Base-by-base conservation (phyloP, 768 basidiomycete species). In the Mycena leptocephala region DNA sequence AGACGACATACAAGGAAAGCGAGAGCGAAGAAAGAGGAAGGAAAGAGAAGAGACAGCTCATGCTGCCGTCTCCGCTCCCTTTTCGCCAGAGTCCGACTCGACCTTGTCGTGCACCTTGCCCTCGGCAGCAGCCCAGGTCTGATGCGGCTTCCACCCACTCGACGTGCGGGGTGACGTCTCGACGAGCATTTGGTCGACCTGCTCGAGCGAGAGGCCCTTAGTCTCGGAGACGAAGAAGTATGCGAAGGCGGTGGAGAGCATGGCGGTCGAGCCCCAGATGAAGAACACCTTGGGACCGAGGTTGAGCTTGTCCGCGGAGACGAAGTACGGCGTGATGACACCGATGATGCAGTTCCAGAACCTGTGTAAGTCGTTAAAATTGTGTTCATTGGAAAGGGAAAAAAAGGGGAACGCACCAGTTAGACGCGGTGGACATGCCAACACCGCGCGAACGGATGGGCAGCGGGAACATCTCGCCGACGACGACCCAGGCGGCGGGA, bases 131-230 rank as follows among this genome's bases (percentile, higher is more conserved):
- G 75, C 41, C 68, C 79, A 82, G 59, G 83, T 81, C 71, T 79
- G n/a, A 64, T 41, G 68, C 6, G 82, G 81, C 9, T 67, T 62
- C 82, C 82, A 83, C 5, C 64, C 76, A 58, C 56, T 37, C 5
- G 89, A 89, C 28, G 83, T 82, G 73, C 87, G 68, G 30, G 88
- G 89, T 10, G 87, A 87, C 64, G 89, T 87, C 84, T 91, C 87
- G 81, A 86, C 86, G 85, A 91, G 90, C 74, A 92, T 87, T 26
- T 90, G 78, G 83, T 93, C 92, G 81, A 93, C 85, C 37, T 62
- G 59, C 59, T 62, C 59, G 35, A 62, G 24, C 7, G 43, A 46
- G 18, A 41, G 41, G 5, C 39, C 63, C 64, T 65, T 65, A 22
- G 64, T 65, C 43, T 65, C 64, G 3, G 32, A 33, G 5, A 65